Conservation (phyloP, 73 alveolate species). For the Tetrahymena elliotti region DNA sequence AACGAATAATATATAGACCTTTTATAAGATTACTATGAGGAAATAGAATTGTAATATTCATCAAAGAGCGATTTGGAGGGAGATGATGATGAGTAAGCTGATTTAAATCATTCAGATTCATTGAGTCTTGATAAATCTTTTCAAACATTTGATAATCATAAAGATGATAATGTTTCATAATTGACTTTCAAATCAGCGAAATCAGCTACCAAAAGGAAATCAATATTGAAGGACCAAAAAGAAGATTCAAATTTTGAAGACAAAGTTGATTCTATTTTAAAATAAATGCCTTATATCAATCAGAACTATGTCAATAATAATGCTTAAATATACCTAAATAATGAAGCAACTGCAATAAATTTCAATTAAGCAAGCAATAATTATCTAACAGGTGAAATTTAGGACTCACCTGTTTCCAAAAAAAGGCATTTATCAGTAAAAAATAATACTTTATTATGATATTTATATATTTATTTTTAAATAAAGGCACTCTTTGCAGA, state of each 20-base stretch:
- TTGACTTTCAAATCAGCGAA: background rate
- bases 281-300: background rate
- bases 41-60: background rate
- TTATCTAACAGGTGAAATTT: background rate
- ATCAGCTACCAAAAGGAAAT: background rate
- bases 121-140: background rate
- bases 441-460: background rate
- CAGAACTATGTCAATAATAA: background rate
- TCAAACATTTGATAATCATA: background rate
- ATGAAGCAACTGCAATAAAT: background rate
- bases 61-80: background rate
- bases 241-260: background rate
- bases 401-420: background rate
- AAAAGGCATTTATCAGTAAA: background rate
- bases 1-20: background rate
- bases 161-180: background rate
- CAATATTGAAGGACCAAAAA: background rate
- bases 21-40: background rate
- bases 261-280: background rate
- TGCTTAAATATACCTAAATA: background rate
- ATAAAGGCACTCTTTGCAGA: background rate
- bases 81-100: background rate
- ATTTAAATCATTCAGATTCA: background rate
- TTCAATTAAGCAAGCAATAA: background rate
- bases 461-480: background rate